Conservation (phyloP, 2,329 filamentous ascomycete species). For the Mycogone perniciosa region DNA sequence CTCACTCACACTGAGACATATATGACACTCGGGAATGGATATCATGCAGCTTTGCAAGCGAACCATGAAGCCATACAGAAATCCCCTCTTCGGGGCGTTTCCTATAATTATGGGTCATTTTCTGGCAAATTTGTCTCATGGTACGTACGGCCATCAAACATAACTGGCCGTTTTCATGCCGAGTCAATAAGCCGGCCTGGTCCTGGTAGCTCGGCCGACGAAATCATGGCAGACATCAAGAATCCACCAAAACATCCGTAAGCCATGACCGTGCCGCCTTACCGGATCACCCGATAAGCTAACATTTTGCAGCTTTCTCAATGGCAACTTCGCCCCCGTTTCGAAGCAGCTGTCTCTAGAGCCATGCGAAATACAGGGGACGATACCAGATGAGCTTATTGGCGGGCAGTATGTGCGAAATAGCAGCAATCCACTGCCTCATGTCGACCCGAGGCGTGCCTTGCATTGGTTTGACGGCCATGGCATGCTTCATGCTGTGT, state of each 20-base stretch:
- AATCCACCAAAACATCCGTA: background rate
- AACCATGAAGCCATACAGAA: no score
- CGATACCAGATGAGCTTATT: conserved; percentile 56
- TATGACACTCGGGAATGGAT: no score
- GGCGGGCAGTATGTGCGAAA: conserved; percentile 69
- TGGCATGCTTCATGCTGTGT: conserved; percentile 65
- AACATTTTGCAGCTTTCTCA: conserved; percentile 50
- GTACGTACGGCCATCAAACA: no score
- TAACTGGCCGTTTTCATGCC: background rate
- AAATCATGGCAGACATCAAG: background rate
- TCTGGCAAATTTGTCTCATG: no score
- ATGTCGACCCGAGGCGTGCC: conserved; percentile 54
- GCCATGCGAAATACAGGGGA: conserved; percentile 50
- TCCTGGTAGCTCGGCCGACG: background rate
- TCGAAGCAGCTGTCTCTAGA: conserved; percentile 48
- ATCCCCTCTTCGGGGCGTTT: no score
- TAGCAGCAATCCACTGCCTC: conserved; percentile 60
- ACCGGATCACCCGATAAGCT: background rate
- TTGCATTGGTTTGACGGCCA: conserved; percentile 72
- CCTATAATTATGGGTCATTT: no score
- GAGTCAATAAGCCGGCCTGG: background rate
- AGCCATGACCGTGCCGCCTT: background rate
- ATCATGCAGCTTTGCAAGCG: no score
- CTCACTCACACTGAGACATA: no score
- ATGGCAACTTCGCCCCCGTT: conserved; percentile 65